phyloP scores from a whole-genome alignment of 768 basidiomycete species.

The Macrocybe gigantea region DNA sequence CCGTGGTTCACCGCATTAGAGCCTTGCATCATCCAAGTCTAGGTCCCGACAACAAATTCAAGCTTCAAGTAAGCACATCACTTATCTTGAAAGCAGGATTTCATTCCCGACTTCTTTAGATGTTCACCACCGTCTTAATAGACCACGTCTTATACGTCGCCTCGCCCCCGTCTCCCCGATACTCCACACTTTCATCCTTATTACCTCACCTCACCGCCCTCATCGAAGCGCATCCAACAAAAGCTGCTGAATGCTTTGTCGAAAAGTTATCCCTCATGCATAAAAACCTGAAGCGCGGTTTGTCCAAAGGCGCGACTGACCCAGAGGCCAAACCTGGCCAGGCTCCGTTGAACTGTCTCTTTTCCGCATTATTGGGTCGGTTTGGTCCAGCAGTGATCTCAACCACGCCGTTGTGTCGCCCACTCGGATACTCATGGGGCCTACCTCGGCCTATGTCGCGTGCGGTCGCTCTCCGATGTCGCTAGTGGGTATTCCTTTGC shows the following conservation, averaged over 20 bases:
- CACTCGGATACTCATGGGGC: constrained; percentile 85
- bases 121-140: constrained; percentile 69
- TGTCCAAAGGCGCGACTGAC: constrained; percentile 61
- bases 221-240: constrained; percentile 74
- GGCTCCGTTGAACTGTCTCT: constrained; percentile 76
- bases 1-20: constrained; percentile 85
- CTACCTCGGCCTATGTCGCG: constrained; percentile 80
- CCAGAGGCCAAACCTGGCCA: constrained; percentile 81
- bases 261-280: constrained; percentile 86
- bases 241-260: constrained; percentile 73
- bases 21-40: constrained; percentile 89
- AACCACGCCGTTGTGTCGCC: constrained; percentile 87
- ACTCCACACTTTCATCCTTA: constrained; percentile 56
- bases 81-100: not conserved
- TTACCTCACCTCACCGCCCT: constrained; percentile 77
- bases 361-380: constrained; percentile 69
- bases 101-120: constrained; percentile 32
- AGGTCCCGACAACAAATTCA: constrained; percentile 86
- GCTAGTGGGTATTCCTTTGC: constrained; percentile 86
- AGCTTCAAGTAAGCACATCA: constrained; percentile 64
- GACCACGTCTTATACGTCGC: constrained; percentile 84
- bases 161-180: constrained; percentile 54
- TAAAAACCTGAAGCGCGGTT: constrained; percentile 83
- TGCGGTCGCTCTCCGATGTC: constrained; percentile 71
- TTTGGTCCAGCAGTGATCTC: constrained; percentile 95